Evolutionary conservation across 768 basidiomycete genomes (phyloP).

Genomic region (Sistotremastrum niveocremeum): DNA sequence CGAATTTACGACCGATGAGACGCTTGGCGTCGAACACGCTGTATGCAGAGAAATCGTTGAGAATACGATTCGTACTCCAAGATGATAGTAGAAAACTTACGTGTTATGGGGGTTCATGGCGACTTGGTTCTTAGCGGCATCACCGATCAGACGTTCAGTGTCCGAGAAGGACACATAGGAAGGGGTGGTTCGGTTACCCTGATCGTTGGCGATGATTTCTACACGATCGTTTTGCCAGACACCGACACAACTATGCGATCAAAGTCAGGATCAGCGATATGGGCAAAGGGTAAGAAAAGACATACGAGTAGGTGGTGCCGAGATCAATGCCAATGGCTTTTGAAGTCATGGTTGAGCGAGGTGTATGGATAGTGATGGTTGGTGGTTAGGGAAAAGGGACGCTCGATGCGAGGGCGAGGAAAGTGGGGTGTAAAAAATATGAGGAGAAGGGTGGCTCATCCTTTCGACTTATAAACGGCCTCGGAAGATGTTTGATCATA

Average conservation of each 20-base stretch:
- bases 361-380: background rate
- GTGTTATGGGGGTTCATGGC: slow-evolving; percentile 97
- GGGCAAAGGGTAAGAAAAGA: slow-evolving; percentile 11
- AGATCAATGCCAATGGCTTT: slow-evolving; percentile 89
- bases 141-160: slow-evolving; percentile 93
- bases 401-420: background rate
- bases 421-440: background rate
- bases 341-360: slow-evolving; percentile 26
- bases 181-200: slow-evolving; percentile 90
- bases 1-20: slow-evolving; percentile 88
- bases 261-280: slow-evolving; percentile 3
- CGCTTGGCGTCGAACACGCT: slow-evolving; percentile 98
- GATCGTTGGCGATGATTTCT: slow-evolving; percentile 94
- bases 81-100: slow-evolving; percentile 20
- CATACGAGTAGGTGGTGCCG: slow-evolving; percentile 87
- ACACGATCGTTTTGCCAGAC: slow-evolving; percentile 99
- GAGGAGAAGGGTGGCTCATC: background rate
- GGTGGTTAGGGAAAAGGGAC: background rate
- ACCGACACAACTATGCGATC: slow-evolving; percentile 75
- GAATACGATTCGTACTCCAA: background rate
- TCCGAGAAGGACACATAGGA: slow-evolving; percentile 95
- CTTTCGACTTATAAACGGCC: background rate
- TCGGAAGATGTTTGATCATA: background rate
- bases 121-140: slow-evolving; percentile 98
- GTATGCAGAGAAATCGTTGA: slow-evolving; percentile 4